A percentile compares a stretch with the other conserved stretches of the same genome.
Conservation (phyloP, 2,329 filamentous ascomycete species). For the Colletotrichum cordylinicola region DNA sequence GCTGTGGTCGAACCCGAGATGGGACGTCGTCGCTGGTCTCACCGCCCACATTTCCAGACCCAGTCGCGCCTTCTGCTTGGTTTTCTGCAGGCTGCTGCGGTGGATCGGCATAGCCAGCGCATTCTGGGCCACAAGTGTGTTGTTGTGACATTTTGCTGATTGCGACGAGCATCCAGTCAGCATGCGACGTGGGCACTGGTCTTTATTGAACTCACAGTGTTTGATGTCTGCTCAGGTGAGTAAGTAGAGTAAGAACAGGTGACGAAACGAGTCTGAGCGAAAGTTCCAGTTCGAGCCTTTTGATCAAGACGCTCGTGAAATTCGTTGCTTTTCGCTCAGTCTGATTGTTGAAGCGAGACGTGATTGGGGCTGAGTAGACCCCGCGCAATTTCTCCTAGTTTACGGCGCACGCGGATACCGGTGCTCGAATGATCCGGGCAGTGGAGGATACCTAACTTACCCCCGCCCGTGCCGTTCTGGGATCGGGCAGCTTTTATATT, state of each 20-base stretch:
- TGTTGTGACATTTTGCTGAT: no score
- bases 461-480: neutral
- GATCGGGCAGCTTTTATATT: neutral
- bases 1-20: neutral
- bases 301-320: neutral
- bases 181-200: neutral
- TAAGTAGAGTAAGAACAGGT: fast-evolving
- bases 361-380: neutral
- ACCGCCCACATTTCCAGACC: neutral
- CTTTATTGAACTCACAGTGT: neutral
- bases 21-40: neutral
- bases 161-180: neutral
- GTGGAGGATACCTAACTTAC: neutral
- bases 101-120: neutral
- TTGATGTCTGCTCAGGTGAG: neutral
- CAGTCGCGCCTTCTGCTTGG: neutral
- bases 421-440: neutral
- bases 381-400: neutral
- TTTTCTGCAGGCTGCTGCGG: neutral
- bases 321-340: neutral
- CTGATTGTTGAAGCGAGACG: neutral
- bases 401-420: neutral
- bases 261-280: neutral
- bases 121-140: no score
- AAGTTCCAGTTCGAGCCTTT: neutral